Percentiles rank a stretch among this genome's conserved stretches.
Conservation (phyloP, 2,329 filamentous ascomycete genomes). For the Hirsutella thompsonii region DNA sequence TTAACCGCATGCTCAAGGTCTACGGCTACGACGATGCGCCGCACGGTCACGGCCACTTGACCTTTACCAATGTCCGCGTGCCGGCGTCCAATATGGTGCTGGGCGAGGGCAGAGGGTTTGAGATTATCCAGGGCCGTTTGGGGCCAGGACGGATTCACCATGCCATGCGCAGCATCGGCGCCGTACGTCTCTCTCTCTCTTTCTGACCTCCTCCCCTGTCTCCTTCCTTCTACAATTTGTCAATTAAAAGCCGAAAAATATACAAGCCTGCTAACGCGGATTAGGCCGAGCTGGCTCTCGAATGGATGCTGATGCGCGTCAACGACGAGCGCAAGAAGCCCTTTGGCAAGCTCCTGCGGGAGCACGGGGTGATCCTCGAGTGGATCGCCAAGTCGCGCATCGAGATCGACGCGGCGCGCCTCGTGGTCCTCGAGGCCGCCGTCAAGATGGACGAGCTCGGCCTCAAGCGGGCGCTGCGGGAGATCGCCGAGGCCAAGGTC, state of each 20-base stretch:
- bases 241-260: too few relatives aligned
- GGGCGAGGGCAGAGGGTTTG: constrained; percentile 87
- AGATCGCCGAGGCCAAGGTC: constrained; percentile 94
- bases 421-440: constrained; percentile 87
- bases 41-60: constrained; percentile 89
- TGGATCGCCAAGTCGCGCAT: constrained; percentile 87
- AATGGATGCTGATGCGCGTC: constrained; percentile 88
- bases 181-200: constrained; percentile 32
- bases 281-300: constrained; percentile 73
- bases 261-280: not conserved
- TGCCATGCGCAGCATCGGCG: constrained; percentile 89
- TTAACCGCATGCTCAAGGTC: constrained; percentile 85
- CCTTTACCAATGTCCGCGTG: constrained; percentile 81
- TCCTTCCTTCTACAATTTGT: too few relatives aligned
- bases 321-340: constrained; percentile 86
- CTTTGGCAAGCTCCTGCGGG: constrained; percentile 74
- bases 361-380: constrained; percentile 90
- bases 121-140: constrained; percentile 95
- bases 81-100: constrained; percentile 76
- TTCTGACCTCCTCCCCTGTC: not conserved
- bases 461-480: constrained; percentile 78
- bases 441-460: constrained; percentile 85
- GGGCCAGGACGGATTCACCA: constrained; percentile 96
- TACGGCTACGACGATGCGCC: constrained; percentile 98
- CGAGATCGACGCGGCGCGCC: constrained; percentile 83